Conservation (phyloP, 495 filamentous ascomycete species). For the Endocarpon pusillum region DNA sequence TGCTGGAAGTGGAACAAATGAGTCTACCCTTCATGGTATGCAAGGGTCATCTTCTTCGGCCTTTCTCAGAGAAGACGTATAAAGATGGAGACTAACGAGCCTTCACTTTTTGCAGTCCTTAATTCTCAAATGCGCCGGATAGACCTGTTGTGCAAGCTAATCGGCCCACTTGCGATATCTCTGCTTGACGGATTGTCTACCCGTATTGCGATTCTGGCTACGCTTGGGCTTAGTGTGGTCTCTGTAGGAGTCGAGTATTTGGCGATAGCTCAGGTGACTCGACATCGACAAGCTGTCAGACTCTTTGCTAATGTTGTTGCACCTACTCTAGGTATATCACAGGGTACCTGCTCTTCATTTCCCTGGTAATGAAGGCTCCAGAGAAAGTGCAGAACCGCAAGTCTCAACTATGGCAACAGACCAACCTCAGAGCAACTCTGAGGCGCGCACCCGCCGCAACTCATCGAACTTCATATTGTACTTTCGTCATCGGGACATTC, state of each 20-base stretch:
- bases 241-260: slow-evolving; percentile 29
- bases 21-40: neutral
- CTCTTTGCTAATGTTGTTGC: neutral
- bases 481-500: slow-evolving; percentile 15
- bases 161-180: slow-evolving; percentile 36
- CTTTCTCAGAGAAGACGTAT: too few relatives aligned
- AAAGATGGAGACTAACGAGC: too few relatives aligned
- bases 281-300: too few relatives aligned
- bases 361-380: neutral
- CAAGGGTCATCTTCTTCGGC: too few relatives aligned
- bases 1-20: neutral
- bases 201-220: slow-evolving; percentile 17
- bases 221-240: slow-evolving; percentile 18
- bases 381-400: too few relatives aligned
- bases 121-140: slow-evolving; percentile 47
- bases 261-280: slow-evolving; percentile 23
- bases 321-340: slow-evolving; percentile 8
- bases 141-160: slow-evolving; percentile 48
- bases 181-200: slow-evolving; percentile 18
- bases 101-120: slow-evolving; percentile 17
- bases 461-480: slow-evolving; percentile 16
- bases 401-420: too few relatives aligned
- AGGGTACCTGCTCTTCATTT: slow-evolving; percentile 9
- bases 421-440: too few relatives aligned
- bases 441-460: too few relatives aligned